Percentiles rank a stretch among this genome's conserved stretches.
Evolutionary conservation across 352 stramenopile genomes (phyloP).

Genomic region (Phytophthora europaea): DNA sequence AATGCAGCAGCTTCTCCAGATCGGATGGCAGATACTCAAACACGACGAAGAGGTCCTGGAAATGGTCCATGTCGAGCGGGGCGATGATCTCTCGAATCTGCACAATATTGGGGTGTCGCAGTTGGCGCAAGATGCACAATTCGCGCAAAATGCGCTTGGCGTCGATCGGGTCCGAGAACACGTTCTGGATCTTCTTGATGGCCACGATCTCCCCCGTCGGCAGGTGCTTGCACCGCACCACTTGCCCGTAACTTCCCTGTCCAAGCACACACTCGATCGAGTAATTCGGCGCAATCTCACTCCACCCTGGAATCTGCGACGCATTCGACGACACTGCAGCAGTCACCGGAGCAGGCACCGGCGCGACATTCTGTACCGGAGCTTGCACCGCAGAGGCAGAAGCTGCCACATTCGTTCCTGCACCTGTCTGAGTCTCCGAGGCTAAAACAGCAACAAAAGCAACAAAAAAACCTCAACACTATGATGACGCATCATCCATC

Average conservation of each 20-base stretch:
- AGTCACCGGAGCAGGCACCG: slow-evolving; percentile 21
- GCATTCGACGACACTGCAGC: slow-evolving; percentile 60
- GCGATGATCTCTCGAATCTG: slow-evolving; percentile 90
- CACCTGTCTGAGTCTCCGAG: slow-evolving; percentile 25
- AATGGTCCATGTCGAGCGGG: slow-evolving; percentile 73
- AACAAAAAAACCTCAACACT: background rate
- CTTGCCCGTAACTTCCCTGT: slow-evolving; percentile 88
- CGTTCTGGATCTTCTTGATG: slow-evolving; percentile 92
- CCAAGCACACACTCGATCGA: slow-evolving; percentile 89
- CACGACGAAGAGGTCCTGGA: slow-evolving; percentile 89
- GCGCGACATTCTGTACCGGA: slow-evolving; percentile 22
- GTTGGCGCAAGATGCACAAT: slow-evolving; percentile 84
- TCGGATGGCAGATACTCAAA: slow-evolving; percentile 90
- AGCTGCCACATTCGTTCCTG: slow-evolving; percentile 8
- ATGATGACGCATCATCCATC: background rate
- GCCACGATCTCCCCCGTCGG: slow-evolving; percentile 89
- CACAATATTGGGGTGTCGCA: slow-evolving; percentile 90
- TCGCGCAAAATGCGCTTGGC: slow-evolving; percentile 89
- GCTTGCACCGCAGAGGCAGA: slow-evolving; percentile 8
- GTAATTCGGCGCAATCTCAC: slow-evolving; percentile 84
- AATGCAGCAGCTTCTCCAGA: slow-evolving; percentile 88
- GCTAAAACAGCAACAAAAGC: slow-evolving; percentile 28
- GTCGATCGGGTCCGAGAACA: slow-evolving; percentile 90
- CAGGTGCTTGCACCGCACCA: slow-evolving; percentile 90
- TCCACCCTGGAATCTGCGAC: slow-evolving; percentile 83